Evolutionary conservation across 1,139 yeast species (phyloP).

Genomic region (Saccharomyces uvarum): DNA sequence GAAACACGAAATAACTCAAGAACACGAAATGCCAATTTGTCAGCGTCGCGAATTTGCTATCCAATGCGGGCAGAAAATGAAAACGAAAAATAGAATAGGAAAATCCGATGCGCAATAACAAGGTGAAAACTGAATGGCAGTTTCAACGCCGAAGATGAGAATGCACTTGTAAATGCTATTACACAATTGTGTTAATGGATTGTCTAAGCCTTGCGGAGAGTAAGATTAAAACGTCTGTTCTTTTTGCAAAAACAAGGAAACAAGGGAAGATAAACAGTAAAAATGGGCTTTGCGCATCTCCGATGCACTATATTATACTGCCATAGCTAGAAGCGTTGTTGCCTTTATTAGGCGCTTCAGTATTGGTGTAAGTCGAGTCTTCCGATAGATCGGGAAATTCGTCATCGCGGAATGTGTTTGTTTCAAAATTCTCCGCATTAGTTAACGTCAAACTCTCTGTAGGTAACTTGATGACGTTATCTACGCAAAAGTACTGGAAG

Average conservation of each 20-base stretch:
- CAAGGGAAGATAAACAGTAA: neutral
- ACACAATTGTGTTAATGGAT: neutral
- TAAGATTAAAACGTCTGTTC: neutral
- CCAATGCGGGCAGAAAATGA: neutral
- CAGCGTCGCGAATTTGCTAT: neutral
- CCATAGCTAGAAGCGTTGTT: neutral
- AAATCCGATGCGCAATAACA: neutral
- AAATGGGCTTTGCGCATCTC: neutral
- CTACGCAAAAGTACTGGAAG: conserved; percentile 78
- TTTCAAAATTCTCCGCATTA: conserved; percentile 21
- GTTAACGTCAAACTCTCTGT: conserved; percentile 9
- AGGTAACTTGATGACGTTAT: conserved; percentile 71
- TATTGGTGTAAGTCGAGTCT: neutral
- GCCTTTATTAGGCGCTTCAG: neutral
- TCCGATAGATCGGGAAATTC: conserved; percentile 2
- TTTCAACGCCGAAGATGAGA: neutral
- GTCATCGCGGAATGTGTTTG: conserved; percentile 6
- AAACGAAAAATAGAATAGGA: neutral
- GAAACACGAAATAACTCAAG: neutral
- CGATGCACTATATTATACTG: neutral
- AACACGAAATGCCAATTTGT: conserved; percentile 2
- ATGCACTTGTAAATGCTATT: neutral
- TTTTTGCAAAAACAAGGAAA: neutral
- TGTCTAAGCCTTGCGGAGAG: neutral
- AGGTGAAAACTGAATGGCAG: neutral